Evolutionary conservation across 2,329 filamentous ascomycete genomes (phyloP).

Genomic region (Alternaria tenuissima): DNA sequence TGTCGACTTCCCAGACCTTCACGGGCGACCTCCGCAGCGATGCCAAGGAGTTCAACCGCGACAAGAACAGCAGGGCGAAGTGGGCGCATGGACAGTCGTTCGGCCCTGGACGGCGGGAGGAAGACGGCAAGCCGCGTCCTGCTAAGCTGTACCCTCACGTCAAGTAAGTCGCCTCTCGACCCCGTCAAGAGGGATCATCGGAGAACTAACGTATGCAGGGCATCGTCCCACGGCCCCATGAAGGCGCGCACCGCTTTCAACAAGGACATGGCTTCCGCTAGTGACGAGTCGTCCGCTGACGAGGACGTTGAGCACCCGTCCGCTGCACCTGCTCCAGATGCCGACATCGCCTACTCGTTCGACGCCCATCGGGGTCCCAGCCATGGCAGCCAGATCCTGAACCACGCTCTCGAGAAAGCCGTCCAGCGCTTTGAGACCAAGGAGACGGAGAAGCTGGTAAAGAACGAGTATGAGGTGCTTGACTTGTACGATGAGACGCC

Average conservation of each 20-base stretch:
- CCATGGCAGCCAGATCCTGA: slow-evolving; percentile 65
- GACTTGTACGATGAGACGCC: slow-evolving; percentile 50
- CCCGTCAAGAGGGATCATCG: neutral
- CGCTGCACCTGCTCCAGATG: slow-evolving; percentile 57
- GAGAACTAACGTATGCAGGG: slow-evolving; percentile 31
- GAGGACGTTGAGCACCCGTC: slow-evolving; percentile 56
- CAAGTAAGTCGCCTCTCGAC: slow-evolving; percentile 37
- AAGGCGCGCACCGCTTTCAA: slow-evolving; percentile 49
- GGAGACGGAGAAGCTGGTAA: slow-evolving; percentile 68
- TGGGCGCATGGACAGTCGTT: slow-evolving; percentile 58
- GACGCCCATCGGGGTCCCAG: slow-evolving; percentile 60
- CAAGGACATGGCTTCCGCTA: slow-evolving; percentile 55
- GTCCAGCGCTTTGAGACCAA: slow-evolving; percentile 67
- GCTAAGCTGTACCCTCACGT: slow-evolving; percentile 41
- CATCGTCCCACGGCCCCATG: slow-evolving; percentile 35
- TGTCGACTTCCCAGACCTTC: slow-evolving; percentile 58
- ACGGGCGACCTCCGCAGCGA: slow-evolving; percentile 63
- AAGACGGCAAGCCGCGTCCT: slow-evolving; percentile 48
- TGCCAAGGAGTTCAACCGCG: slow-evolving; percentile 62
- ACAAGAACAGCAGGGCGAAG: slow-evolving; percentile 60
- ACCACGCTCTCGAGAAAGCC: slow-evolving; percentile 64
- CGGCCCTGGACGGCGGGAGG: slow-evolving; percentile 48
- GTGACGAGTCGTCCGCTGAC: slow-evolving; percentile 55
- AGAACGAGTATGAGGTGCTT: slow-evolving; percentile 66
- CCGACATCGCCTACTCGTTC: slow-evolving; percentile 63